These are phyloP conservation scores for Penicillium sp. DNA, from an alignment of 2,329 filamentous ascomycete species.

Conservation along the genomic window DNA sequence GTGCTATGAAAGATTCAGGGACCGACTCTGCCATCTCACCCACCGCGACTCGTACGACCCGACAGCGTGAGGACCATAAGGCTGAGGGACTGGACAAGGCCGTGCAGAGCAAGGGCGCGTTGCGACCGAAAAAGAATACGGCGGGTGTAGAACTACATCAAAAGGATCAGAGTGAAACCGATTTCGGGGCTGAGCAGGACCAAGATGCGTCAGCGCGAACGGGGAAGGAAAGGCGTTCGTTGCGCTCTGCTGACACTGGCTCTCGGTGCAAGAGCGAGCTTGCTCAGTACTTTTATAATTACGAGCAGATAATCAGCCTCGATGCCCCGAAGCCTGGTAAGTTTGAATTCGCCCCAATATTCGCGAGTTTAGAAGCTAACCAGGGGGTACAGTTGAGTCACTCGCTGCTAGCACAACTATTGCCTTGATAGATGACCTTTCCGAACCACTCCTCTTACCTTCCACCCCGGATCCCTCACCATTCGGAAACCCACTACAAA, in stretches of 20 bases:
- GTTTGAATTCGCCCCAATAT: conserved; percentile 6
- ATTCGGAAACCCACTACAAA: conserved; percentile 42
- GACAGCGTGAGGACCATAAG: conserved; percentile 12
- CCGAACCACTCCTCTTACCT: conserved; percentile 34
- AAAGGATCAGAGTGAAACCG: conserved; percentile 9
- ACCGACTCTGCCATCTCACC: conserved; percentile 18
- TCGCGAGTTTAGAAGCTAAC: not conserved
- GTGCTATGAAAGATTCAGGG: conserved; percentile 9
- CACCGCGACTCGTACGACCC: conserved; percentile 21
- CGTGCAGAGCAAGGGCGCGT: not conserved
- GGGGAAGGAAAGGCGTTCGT: conserved; percentile 67
- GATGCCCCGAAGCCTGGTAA: conserved; percentile 77
- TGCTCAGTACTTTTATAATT: conserved; percentile 87
- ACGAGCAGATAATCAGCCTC: conserved; percentile 91
- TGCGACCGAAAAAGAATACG: not conserved
- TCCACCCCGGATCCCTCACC: conserved; percentile 27
- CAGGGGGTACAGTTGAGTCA: conserved; percentile 61
- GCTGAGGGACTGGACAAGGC: not conserved
- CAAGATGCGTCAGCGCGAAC: conserved; percentile 9
- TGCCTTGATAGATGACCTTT: conserved; percentile 66
- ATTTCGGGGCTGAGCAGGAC: conserved; percentile 3
- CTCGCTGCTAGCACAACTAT: conserved; percentile 75
- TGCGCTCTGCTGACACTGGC: conserved; percentile 82
- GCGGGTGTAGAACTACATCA: conserved; percentile 4
- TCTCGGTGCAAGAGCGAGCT: conserved; percentile 89